Evolutionary conservation across 2,329 filamentous ascomycete genomes (phyloP), one percentile per base, ranked within the genome.

Genomic region (Paecilomyces niveus): DNA sequence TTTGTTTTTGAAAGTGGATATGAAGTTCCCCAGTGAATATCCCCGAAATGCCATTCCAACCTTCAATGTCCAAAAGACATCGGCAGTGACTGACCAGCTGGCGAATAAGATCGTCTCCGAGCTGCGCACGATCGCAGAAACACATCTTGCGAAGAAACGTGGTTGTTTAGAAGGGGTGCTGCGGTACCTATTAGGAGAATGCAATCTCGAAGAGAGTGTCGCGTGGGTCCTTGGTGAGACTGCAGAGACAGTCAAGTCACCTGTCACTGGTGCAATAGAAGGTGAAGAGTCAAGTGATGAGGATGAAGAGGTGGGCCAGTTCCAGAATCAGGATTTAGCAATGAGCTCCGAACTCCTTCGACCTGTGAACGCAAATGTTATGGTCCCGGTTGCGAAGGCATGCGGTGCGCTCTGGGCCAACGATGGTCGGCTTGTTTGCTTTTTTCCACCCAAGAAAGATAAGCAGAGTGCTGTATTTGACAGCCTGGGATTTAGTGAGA

Each of bases 221-320:
- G 70, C 72, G 58, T 79, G 72, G 72, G 74, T 76, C 54, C 74
- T 78, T 53, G 83, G 87, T 10, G 81, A 85, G 63, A 86, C 89
- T 63, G 72, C 85, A 7, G 66, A 76, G 63, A 72, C 75, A 61
- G 63, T 78, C 56, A 76, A 80, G 61, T 74, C 75, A 52, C 72
- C 77, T 13, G 62, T 75, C 58, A 70, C 77, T 54, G 70, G 39
- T 13, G 18, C 70, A 53, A 57, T 79, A 39, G 77, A 74, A 31
- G 89, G 89, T 58, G 90, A 94, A 63, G 93, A 90, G 64, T 97
- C 91, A 2, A 95, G 89, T 66, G 88, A 91, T 62, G 88, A 90
- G 60, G 89, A 92, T 63, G 90, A 92, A 58, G 74, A 77, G 59
- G 70, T 78, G 57, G 72, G 74, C 15, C 62, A 75, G 67, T 71